phyloP scores from a whole-genome alignment of 75 land plant genomes.

The Sequoiadendron giganteum region DNA sequence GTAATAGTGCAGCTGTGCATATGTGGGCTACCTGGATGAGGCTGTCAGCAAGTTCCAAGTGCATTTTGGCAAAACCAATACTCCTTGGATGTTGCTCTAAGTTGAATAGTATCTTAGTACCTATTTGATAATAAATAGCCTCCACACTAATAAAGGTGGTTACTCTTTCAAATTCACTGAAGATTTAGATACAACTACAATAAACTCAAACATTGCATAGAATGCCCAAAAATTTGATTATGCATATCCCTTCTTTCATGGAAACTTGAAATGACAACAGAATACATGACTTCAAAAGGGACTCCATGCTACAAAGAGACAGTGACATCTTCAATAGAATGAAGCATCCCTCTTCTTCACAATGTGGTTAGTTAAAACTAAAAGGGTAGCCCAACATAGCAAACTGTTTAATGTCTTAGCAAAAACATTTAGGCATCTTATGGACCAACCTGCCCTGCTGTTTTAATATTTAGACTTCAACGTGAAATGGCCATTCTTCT shows the following conservation, averaged over 20 bases:
- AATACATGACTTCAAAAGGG: constrained; percentile 76
- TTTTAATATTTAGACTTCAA: constrained; percentile 54
- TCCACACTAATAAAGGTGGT: too few species aligned
- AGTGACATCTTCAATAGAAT: background rate
- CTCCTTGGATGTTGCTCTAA: too few species aligned
- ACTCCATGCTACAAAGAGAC: constrained; percentile 67
- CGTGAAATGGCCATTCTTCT: constrained; percentile 54
- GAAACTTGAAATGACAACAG: constrained; percentile 42
- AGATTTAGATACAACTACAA: background rate
- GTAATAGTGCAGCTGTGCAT: too few species aligned
- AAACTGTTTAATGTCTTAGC: background rate
- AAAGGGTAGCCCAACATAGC: background rate
- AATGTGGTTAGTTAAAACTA: background rate
- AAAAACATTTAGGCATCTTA: background rate
- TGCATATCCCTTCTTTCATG: constrained; percentile 56
- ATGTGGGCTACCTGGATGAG: too few species aligned
- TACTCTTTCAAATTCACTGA: background rate
- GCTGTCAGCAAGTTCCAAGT: too few species aligned
- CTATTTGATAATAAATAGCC: too few species aligned
- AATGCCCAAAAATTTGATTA: constrained; percentile 53
- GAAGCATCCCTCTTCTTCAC: background rate
- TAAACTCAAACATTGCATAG: constrained; percentile 2
- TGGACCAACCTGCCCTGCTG: constrained; percentile 57
- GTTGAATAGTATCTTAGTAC: too few species aligned
- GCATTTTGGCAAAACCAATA: too few species aligned